phyloP scores from a whole-genome alignment of 768 basidiomycete species.

The Hemileccinum rubropunctum region DNA sequence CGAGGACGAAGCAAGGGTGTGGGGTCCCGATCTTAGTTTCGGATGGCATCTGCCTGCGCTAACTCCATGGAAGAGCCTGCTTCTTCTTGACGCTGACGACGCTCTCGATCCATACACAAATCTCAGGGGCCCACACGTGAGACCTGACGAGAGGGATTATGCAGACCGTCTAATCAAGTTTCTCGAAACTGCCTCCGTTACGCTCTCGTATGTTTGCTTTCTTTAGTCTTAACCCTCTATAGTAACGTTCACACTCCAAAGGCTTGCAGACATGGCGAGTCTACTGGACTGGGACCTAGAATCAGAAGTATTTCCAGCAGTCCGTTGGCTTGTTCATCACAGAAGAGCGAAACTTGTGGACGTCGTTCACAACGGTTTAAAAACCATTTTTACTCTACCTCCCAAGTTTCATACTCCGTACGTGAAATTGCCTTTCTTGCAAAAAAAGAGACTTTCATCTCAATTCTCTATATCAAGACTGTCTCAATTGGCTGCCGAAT shows the following conservation, averaged over 20 bases:
- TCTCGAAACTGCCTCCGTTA: conserved; percentile 68
- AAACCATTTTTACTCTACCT: conserved; percentile 79
- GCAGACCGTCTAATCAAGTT: conserved; percentile 75
- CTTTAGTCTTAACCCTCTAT: not conserved
- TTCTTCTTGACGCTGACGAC: conserved; percentile 65
- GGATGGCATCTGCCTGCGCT: conserved; percentile 75
- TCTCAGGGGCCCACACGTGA: conserved; percentile 55
- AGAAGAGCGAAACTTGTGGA: conserved; percentile 89
- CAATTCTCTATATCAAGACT: conserved; percentile 3
- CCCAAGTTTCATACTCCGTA: conserved; percentile 60
- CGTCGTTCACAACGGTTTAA: conserved; percentile 71
- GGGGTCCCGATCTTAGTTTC: conserved; percentile 66
- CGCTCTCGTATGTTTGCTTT: conserved; percentile 60
- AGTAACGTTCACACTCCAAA: conserved; percentile 25
- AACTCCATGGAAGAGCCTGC: conserved; percentile 88
- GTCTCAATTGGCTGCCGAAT: conserved; percentile 53
- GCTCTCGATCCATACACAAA: conserved; percentile 60
- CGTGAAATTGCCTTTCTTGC: conserved; percentile 27
- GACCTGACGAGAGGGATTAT: conserved; percentile 60
- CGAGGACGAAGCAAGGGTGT: conserved; percentile 47
- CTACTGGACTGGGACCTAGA: conserved; percentile 82
- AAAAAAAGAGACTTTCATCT: not conserved
- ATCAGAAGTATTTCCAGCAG: conserved; percentile 83
- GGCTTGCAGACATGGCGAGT: conserved; percentile 76
- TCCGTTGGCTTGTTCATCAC: conserved; percentile 89